phyloP scores from a whole-genome alignment of 257 asterid species.

The Solanum bukasovii region DNA sequence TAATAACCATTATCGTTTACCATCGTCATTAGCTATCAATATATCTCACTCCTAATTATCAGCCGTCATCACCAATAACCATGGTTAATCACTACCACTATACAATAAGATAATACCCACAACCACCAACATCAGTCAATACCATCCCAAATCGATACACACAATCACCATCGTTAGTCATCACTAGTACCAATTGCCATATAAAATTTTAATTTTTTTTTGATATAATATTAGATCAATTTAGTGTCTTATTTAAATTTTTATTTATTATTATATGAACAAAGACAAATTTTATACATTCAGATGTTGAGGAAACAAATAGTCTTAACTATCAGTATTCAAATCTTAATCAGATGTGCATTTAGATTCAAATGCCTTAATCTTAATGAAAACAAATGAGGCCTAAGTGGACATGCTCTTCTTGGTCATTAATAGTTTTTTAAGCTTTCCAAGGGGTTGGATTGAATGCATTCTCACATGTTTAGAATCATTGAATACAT shows the following conservation, averaged over 20 bases:
- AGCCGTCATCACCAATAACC: background rate
- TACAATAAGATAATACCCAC: background rate
- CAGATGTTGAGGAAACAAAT: background rate
- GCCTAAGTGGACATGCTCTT: conserved; percentile 29
- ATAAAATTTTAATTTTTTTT: too few species aligned
- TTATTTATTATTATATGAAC: background rate
- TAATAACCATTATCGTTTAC: background rate
- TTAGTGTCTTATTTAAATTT: too few species aligned
- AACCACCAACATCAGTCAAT: background rate
- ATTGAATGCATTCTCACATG: background rate
- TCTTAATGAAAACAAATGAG: background rate
- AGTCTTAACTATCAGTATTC: background rate
- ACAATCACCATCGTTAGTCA: background rate
- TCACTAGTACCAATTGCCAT: background rate
- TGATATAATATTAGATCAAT: too few species aligned
- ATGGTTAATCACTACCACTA: background rate
- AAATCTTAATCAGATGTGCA: background rate
- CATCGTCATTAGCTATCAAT: background rate
- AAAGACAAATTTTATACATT: background rate
- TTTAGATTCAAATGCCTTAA: background rate
- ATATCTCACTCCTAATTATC: background rate
- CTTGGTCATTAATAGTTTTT: conserved; percentile 10
- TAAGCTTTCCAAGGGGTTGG: background rate
- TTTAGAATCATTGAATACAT: background rate
- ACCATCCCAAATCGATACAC: background rate